phyloP scores from a whole-genome alignment of 106 monocot genomes.

The Phalaenopsis equestris region DNA sequence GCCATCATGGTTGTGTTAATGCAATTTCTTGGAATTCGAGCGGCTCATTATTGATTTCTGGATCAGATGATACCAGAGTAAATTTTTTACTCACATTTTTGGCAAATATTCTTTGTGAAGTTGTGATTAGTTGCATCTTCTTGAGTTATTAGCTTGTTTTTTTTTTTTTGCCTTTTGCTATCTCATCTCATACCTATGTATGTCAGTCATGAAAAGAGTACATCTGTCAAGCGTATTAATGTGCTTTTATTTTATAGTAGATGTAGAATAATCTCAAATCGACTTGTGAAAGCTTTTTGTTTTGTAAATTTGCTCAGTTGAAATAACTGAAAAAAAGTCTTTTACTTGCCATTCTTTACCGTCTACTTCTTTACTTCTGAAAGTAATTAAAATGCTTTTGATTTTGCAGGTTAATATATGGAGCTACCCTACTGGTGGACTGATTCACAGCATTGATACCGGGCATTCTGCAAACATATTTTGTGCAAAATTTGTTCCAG shows the following conservation, averaged over 20 bases:
- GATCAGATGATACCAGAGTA: slow-evolving; percentile 95
- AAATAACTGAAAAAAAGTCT: background rate
- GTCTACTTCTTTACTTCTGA: background rate
- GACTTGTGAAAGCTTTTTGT: background rate
- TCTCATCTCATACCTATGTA: background rate
- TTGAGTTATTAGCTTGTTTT: background rate
- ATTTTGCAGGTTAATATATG: slow-evolving; percentile 78
- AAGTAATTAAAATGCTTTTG: background rate
- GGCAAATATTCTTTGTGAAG: background rate
- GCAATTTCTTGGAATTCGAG: slow-evolving; percentile 86
- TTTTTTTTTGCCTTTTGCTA: background rate
- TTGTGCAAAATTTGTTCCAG: slow-evolving; percentile 95
- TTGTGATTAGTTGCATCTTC: background rate
- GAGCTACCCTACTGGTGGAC: slow-evolving; percentile 47
- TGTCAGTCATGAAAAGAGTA: background rate
- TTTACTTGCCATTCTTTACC: background rate
- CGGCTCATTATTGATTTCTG: slow-evolving; percentile 84
- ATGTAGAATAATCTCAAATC: background rate
- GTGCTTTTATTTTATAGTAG: background rate
- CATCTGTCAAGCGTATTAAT: background rate
- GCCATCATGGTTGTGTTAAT: slow-evolving; percentile 87
- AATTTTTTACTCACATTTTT: background rate
- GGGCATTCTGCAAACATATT: slow-evolving; percentile 94
- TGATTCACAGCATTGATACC: slow-evolving; percentile 66
- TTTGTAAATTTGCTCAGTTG: background rate